A percentile compares a stretch with the other conserved stretches of the same genome.
phyloP scores from a whole-genome alignment of 2,329 filamentous ascomycete genomes.

The Aspergillus aculeatus region DNA sequence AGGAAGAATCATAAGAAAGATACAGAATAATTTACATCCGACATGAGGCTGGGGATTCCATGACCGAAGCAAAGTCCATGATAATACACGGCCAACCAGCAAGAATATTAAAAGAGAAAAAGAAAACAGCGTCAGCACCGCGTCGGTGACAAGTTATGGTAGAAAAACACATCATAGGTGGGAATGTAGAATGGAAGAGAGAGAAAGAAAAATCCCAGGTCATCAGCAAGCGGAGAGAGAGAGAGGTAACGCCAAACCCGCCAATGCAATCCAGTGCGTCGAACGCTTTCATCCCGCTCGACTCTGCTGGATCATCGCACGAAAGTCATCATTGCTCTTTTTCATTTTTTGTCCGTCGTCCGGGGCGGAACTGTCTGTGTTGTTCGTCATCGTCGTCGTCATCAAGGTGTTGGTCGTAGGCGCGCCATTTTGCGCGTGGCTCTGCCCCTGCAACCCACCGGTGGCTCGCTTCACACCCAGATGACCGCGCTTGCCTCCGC shows the following conservation, averaged over 20 bases:
- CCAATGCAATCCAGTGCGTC: conserved; percentile 27
- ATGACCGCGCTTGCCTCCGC: conserved; percentile 48
- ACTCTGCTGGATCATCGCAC: conserved; percentile 51
- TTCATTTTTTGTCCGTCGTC: conserved; percentile 27
- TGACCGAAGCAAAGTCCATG: conserved; percentile 1
- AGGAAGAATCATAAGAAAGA: neutral
- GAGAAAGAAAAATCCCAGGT: neutral
- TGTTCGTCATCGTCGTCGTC: conserved; percentile 29
- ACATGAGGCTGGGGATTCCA: neutral
- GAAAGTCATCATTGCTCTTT: conserved; percentile 61
- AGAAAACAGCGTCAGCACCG: neutral
- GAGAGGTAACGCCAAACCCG: conserved; percentile 28
- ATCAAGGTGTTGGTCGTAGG: conserved; percentile 20
- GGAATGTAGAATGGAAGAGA: conserved; percentile 12
- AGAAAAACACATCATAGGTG: conserved; percentile 6
- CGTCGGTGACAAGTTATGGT: neutral
- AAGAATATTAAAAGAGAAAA: neutral
- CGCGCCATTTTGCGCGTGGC: conserved; percentile 21
- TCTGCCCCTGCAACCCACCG: neutral
- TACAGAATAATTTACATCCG: conserved; percentile 6
- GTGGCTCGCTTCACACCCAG: conserved; percentile 48
- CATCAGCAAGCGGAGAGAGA: conserved; percentile 7
- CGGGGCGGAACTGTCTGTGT: conserved; percentile 20
- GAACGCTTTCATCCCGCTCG: conserved; percentile 26
- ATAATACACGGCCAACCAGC: conserved; percentile 5